Conservation (phyloP, 2,329 filamentous ascomycete genomes). For the Microdochium nivale region DNA sequence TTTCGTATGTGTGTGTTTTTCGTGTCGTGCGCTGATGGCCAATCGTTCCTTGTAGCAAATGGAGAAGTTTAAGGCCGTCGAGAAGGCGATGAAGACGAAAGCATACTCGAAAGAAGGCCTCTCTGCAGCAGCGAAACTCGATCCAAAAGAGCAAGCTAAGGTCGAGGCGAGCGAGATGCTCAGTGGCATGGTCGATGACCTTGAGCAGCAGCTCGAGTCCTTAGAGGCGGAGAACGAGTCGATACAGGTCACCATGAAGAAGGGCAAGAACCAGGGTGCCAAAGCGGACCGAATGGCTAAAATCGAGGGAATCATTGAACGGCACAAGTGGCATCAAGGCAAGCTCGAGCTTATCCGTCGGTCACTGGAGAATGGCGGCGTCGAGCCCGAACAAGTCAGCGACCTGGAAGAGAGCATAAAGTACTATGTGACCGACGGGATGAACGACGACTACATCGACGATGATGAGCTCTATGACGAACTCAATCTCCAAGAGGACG, state of each 20-base stretch:
- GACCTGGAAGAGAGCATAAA: slow-evolving; percentile 87
- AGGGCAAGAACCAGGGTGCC: slow-evolving; percentile 76
- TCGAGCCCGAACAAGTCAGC: slow-evolving; percentile 79
- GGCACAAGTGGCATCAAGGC: slow-evolving; percentile 92
- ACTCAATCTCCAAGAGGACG: slow-evolving; percentile 84
- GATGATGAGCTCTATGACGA: slow-evolving; percentile 96
- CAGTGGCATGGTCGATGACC: slow-evolving; percentile 77
- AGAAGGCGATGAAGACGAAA: slow-evolving; percentile 99
- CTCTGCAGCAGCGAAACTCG: slow-evolving; percentile 82
- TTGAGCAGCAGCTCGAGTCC: slow-evolving; percentile 87
- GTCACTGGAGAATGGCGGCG: slow-evolving; percentile 83
- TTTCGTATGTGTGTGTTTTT: background rate
- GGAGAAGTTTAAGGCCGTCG: slow-evolving; percentile 99
- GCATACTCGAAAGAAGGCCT: slow-evolving; percentile 98
- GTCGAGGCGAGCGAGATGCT: slow-evolving; percentile 82
- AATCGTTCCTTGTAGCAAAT: slow-evolving; percentile 62
- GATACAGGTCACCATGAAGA: slow-evolving; percentile 85
- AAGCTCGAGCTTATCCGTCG: slow-evolving; percentile 88
- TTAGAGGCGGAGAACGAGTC: slow-evolving; percentile 84
- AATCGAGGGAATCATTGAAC: slow-evolving; percentile 75
- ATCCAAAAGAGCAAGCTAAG: slow-evolving; percentile 97
- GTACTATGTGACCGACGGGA: slow-evolving; percentile 89
- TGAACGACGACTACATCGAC: slow-evolving; percentile 83
- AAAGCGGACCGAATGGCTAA: slow-evolving; percentile 85
- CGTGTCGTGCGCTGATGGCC: slow-evolving; percentile 3